phyloP scores from a whole-genome alignment of 331 rosid species.

The Rhamnella rubrinervis region DNA sequence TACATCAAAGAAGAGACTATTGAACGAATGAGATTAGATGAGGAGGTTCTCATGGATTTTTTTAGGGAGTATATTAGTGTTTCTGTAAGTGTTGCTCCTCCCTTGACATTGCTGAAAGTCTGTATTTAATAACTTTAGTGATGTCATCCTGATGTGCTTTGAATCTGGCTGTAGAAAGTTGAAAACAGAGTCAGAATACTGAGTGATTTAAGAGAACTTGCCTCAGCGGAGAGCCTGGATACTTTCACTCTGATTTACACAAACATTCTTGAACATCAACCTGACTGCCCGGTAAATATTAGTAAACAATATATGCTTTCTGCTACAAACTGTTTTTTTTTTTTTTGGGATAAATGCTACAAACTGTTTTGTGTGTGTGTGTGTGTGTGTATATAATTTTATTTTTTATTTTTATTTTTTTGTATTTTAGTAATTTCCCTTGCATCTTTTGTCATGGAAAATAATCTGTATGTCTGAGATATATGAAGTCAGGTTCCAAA shows the following conservation, averaged over 20 bases:
- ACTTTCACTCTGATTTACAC: slow-evolving; percentile 79
- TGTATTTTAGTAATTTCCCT: neutral
- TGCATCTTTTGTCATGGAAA: slow-evolving; percentile 5
- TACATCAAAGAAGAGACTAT: slow-evolving; percentile 92
- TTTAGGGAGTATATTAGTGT: slow-evolving; percentile 88
- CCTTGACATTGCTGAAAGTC: neutral
- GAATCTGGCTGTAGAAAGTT: slow-evolving; percentile 63
- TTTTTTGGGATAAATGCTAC: no score
- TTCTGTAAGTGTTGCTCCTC: slow-evolving; percentile 52
- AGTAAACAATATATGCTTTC: neutral
- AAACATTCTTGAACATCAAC: slow-evolving; percentile 94
- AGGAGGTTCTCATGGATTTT: slow-evolving; percentile 95
- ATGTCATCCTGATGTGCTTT: slow-evolving; percentile 23
- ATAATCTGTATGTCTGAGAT: neutral
- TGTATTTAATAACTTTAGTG: neutral
- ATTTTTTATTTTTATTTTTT: no score
- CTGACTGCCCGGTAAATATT: slow-evolving; percentile 88
- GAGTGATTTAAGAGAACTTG: slow-evolving; percentile 89
- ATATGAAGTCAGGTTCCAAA: no score
- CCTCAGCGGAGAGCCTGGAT: slow-evolving; percentile 97
- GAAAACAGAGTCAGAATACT: slow-evolving; percentile 77
- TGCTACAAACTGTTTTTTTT: slow-evolving; percentile 2
- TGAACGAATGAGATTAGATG: slow-evolving; percentile 95
- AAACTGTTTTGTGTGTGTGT: no score
- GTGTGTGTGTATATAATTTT: no score